Evolutionary conservation across 2,329 filamentous ascomycete species (phyloP).

Genomic region (Exophiala xenobiotica): DNA sequence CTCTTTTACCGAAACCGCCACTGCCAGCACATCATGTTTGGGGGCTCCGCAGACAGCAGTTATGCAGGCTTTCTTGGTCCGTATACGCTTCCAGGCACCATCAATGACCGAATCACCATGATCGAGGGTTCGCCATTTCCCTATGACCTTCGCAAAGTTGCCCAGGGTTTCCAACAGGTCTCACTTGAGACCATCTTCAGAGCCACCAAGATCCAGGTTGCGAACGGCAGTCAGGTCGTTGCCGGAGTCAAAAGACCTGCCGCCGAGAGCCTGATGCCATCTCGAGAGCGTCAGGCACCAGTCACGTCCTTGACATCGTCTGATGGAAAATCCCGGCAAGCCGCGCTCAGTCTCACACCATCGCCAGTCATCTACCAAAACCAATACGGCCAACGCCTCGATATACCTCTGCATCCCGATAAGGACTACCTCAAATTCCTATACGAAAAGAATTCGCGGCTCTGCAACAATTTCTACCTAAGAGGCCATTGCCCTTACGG

Average conservation of each 20-base stretch:
- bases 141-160: conserved; percentile 35
- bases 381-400: conserved; percentile 58
- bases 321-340: background rate
- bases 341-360: conserved; percentile 33
- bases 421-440: conserved; percentile 48
- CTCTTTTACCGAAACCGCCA: conserved; percentile 40
- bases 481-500: conserved; percentile 53
- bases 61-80: conserved; percentile 44
- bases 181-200: conserved; percentile 56
- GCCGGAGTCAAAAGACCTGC: conserved; percentile 24
- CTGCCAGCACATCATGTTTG: conserved; percentile 44
- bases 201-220: conserved; percentile 47
- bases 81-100: conserved; percentile 31
- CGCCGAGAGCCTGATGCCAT: conserved; percentile 8
- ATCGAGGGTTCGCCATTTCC: conserved; percentile 43
- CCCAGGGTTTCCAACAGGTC: conserved; percentile 31
- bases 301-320: conserved; percentile 12
- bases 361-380: conserved; percentile 33
- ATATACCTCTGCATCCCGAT: conserved; percentile 46
- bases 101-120: conserved; percentile 37
- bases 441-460: conserved; percentile 57
- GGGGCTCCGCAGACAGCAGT: conserved; percentile 44
- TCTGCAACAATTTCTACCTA: conserved; percentile 62
- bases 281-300: conserved; percentile 10
- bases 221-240: conserved; percentile 11